Evolutionary conservation across 176 grass and related monocot species (phyloP).

Genomic region (Phoenix dactylifera): DNA sequence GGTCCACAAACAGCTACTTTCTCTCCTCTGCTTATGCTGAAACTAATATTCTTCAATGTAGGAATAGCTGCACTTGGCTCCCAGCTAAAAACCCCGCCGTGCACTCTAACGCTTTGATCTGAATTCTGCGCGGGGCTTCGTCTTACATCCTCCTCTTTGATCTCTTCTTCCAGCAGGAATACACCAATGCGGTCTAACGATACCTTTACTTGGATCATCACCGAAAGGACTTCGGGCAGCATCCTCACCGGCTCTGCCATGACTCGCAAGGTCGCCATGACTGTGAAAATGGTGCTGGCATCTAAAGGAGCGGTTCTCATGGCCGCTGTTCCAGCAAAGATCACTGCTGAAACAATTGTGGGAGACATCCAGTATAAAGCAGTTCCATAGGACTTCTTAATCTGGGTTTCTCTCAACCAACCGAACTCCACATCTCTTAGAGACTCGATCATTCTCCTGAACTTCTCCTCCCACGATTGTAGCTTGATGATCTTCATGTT

Average conservation of each 20-base stretch:
- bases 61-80: conserved; percentile 27
- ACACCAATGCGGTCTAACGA: conserved; percentile 64
- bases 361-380: conserved; percentile 82
- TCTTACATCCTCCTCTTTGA: conserved; percentile 49
- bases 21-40: conserved; percentile 41
- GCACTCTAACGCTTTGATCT: conserved; percentile 30
- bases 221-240: conserved; percentile 67
- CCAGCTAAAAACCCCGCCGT: conserved; percentile 58
- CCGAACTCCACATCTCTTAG: conserved; percentile 69
- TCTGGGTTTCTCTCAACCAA: conserved; percentile 60
- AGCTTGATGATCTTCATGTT: conserved; percentile 99
- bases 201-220: conserved; percentile 86
- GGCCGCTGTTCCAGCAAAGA: conserved; percentile 50
- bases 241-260: conserved; percentile 85
- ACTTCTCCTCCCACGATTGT: conserved; percentile 82
- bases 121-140: conserved; percentile 21
- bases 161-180: conserved; percentile 83
- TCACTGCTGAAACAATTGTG: conserved; percentile 61
- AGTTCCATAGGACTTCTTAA: conserved; percentile 69
- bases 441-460: conserved; percentile 32
- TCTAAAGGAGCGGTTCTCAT: conserved; percentile 57
- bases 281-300: conserved; percentile 72
- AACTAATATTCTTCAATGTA: conserved; percentile 46
- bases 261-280: conserved; percentile 57
- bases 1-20: conserved; percentile 75